Evolutionary conservation across 495 filamentous ascomycete species (phyloP).

Genomic region (Penicillium coprophilum): DNA sequence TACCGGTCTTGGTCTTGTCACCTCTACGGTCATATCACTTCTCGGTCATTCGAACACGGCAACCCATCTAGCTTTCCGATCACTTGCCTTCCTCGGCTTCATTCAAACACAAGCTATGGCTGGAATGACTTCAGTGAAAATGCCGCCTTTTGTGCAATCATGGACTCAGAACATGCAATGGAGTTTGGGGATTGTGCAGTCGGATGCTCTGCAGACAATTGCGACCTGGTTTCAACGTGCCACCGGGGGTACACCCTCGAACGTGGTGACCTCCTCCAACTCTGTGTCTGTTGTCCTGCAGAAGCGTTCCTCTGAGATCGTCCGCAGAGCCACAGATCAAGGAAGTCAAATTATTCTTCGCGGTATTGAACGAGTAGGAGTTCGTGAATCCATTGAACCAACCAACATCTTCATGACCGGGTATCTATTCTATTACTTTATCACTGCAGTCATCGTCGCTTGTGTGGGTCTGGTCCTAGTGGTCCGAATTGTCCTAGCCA

Average conservation of each 20-base stretch:
- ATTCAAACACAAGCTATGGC: constrained; percentile 94
- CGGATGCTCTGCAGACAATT: constrained; percentile 80
- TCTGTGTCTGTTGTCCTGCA: constrained; percentile 79
- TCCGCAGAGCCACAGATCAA: constrained; percentile 39
- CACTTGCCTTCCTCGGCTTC: constrained; percentile 89
- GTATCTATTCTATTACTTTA: constrained; percentile 82
- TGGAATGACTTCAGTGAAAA: constrained; percentile 73
- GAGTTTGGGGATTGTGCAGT: constrained; percentile 91
- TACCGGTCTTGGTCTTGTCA: constrained; percentile 74
- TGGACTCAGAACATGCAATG: constrained; percentile 99
- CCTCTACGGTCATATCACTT: constrained; percentile 74
- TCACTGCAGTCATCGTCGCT: constrained; percentile 70
- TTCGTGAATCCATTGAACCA: constrained; percentile 74
- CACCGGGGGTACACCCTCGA: constrained; percentile 83
- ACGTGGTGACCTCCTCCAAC: constrained; percentile 67
- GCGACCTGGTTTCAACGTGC: constrained; percentile 95
- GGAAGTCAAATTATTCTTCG: constrained; percentile 65
- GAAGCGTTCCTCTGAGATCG: constrained; percentile 61
- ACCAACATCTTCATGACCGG: constrained; percentile 95
- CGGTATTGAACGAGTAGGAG: constrained; percentile 87
- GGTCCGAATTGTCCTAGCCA: constrained; percentile 64
- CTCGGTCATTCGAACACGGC: constrained; percentile 91
- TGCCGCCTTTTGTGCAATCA: constrained; percentile 84
- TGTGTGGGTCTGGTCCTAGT: constrained; percentile 75
- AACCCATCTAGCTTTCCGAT: constrained; percentile 88